Base-by-base conservation (phyloP, 192 early-diverging fungal genomes). In the Chytriomyces sp. region DNA sequence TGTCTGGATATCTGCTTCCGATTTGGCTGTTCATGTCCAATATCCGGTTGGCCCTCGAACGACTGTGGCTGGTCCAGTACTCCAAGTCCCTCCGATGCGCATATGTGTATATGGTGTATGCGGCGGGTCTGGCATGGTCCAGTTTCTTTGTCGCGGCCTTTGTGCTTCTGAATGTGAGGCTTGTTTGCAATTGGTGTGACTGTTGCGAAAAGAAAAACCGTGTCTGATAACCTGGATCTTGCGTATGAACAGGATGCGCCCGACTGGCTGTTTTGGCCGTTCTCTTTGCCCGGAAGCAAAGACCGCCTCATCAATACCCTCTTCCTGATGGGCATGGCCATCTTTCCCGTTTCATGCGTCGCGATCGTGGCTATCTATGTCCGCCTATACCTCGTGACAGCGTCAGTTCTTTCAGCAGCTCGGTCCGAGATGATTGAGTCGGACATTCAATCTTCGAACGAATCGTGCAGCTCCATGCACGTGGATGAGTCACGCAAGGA, bases 1-100 rank as follows among this genome's bases (percentile, higher is more conserved):
- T 35, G 35, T 35, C 35, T 1, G 35, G 35, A 35, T 35, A 35
- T 35, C 35, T 35, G 35, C 44, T 67, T 44, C 8, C 46, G 35
- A 13, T 67, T 43, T n/a, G 35, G 24, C 45, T 67, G 8, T 18
- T 67, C 24, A 45, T 44, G 8, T 43, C 66, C 35, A 67, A 67
- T 45, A 43, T 20, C 43, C 13, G 35, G 8, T 46, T 67, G 35
- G 66, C 66, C 11, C 66, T 67, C 35, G 66, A 67, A 67, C 23
- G 66, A 43, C 46, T 43, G 43, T 45, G 44, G 24, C 23, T 67
- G 11, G 8, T 64, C 11, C 13, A n/a, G 63, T 24, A 24, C 63
- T 35, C 35, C 18, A 26, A 24, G 11, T 26, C 13, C 16, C 63
- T 35, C 11, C 20, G 53, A 57, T 20, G 20, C 53, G 53, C 16